Conservation (phyloP, 78 protist genomes). For the Dictyostelium intermedium region DNA sequence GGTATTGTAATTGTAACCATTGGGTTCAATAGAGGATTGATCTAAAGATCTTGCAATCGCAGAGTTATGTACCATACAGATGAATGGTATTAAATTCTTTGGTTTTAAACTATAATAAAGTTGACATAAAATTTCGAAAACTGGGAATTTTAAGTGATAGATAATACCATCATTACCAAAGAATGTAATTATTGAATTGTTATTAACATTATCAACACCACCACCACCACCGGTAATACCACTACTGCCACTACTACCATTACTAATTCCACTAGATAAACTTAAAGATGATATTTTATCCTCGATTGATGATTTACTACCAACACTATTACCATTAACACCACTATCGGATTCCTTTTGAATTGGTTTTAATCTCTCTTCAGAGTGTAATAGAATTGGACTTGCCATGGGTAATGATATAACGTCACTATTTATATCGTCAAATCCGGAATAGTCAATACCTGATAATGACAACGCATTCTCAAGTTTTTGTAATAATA, state of each 20-base stretch:
- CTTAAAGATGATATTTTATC: background rate
- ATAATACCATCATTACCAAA: background rate
- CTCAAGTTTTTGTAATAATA: conserved; percentile 24
- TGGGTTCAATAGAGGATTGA: background rate
- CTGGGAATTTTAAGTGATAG: conserved; percentile 11
- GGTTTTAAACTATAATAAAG: conserved; percentile 46
- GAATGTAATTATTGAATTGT: background rate
- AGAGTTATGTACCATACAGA: conserved; percentile 27
- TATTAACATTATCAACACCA: background rate
- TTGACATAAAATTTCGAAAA: conserved; percentile 52
- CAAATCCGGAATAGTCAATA: conserved; percentile 12
- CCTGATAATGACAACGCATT: background rate
- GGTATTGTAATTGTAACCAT: background rate
- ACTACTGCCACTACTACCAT: background rate
- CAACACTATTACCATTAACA: too few relatives aligned
- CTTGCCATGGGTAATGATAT: conserved; percentile 11
- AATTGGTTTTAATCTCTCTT: conserved; percentile 17
- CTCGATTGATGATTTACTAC: background rate
- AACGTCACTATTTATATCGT: conserved; percentile 12
- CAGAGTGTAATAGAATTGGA: conserved; percentile 36
- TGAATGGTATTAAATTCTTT: conserved; percentile 29
- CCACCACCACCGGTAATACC: background rate
- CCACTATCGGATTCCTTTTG: background rate
- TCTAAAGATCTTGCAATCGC: background rate
- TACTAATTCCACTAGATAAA: background rate